Evolutionary conservation across 2,329 filamentous ascomycete species (phyloP).

Genomic region (Pestalotiopsis sp.): DNA sequence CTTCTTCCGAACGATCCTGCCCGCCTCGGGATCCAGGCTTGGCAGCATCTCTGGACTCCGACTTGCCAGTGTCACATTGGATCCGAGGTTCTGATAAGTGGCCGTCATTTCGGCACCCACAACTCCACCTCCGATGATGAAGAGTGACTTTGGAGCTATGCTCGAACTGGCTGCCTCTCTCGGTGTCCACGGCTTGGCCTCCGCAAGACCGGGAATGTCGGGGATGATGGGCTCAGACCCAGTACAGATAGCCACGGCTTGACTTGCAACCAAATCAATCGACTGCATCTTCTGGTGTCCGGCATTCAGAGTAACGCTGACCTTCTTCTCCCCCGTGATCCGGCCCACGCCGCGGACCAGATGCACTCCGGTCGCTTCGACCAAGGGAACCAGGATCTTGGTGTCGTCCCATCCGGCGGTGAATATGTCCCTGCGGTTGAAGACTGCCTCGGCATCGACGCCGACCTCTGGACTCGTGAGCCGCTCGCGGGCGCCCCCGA

Average conservation of each 20-base stretch:
- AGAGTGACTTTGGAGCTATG: background rate
- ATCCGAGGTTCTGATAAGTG: background rate
- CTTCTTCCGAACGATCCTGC: background rate
- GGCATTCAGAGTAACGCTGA: background rate
- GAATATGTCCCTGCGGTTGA: constrained; percentile 5
- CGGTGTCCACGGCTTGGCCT: constrained; percentile 9
- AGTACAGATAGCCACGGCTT: constrained; percentile 8
- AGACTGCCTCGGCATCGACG: constrained; percentile 3
- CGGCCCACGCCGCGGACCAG: background rate
- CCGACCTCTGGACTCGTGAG: background rate
- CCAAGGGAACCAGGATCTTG: background rate
- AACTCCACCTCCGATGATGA: constrained; percentile 8
- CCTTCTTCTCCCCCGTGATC: constrained; percentile 1
- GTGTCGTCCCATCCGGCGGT: constrained; percentile 3
- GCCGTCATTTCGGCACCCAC: constrained; percentile 10
- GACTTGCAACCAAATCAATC: background rate
- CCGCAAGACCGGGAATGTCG: background rate
- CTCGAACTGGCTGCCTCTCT: constrained; percentile 2
- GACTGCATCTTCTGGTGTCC: background rate
- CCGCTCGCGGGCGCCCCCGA: background rate
- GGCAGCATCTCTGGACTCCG: background rate
- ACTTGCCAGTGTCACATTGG: background rate
- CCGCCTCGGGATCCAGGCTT: background rate
- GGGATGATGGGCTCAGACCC: constrained; percentile 1
- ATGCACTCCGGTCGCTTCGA: background rate